Conservation (phyloP, 306 rosid species). For the Cucurbita pepo region DNA sequence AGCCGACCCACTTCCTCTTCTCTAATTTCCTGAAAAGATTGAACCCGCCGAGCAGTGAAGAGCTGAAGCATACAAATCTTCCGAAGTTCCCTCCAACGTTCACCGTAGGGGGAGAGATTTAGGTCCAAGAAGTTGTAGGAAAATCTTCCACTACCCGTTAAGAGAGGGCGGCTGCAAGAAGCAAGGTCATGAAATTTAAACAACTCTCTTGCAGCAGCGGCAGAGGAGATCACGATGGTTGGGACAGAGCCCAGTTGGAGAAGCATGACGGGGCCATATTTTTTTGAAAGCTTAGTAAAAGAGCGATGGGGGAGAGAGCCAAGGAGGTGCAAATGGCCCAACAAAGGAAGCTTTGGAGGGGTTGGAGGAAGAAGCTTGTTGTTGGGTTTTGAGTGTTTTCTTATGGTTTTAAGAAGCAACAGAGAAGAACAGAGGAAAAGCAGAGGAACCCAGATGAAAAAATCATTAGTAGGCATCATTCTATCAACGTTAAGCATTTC, state of each 20-base stretch:
- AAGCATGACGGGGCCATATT: not conserved
- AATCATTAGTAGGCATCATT: no score
- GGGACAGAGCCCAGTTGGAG: not conserved
- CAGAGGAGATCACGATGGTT: not conserved
- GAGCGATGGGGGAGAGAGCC: not conserved
- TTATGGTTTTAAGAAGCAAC: not conserved
- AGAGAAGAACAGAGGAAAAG: not conserved
- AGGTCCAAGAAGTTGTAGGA: not conserved
- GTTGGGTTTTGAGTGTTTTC: no score
- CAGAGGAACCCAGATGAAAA: no score
- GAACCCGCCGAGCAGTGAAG: slow-evolving; percentile 18
- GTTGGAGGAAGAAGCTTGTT: not conserved
- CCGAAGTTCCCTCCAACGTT: not conserved
- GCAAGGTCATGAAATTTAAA: not conserved
- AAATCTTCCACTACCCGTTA: not conserved
- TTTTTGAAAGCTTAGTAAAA: not conserved
- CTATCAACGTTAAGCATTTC: no score
- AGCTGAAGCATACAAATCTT: slow-evolving; percentile 9
- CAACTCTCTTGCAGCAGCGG: not conserved
- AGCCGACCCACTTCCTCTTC: not conserved
- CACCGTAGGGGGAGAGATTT: not conserved
- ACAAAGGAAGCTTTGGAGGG: not conserved
- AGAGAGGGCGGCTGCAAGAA: not conserved
- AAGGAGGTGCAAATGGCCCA: not conserved
- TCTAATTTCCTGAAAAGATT: slow-evolving; percentile 14